phyloP scores from a whole-genome alignment of 2,329 filamentous ascomycete genomes.

The Colletotrichum truncatum region DNA sequence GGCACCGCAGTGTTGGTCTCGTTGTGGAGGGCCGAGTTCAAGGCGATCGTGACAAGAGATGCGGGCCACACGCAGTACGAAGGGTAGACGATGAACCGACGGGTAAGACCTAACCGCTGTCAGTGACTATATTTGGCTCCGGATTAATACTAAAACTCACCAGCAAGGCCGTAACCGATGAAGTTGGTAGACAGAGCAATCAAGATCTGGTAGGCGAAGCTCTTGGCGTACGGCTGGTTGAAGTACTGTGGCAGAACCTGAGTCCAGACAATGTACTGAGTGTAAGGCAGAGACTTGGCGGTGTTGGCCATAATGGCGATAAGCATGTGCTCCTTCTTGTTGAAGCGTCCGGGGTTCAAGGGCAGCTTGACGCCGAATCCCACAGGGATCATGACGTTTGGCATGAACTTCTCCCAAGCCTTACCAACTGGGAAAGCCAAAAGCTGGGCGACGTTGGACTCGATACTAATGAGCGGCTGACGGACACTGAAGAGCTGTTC shows the following conservation, averaged over 20 bases:
- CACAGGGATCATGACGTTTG: constrained; percentile 58
- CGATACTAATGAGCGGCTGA: constrained; percentile 62
- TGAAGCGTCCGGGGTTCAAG: constrained; percentile 66
- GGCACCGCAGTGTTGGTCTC: constrained; percentile 48
- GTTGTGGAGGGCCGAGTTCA: constrained; percentile 59
- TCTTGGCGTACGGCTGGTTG: constrained; percentile 57
- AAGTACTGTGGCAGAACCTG: constrained; percentile 58
- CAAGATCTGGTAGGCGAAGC: constrained; percentile 59
- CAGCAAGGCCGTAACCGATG: constrained; percentile 65
- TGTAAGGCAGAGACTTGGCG: constrained; percentile 57
- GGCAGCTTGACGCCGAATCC: constrained; percentile 53
- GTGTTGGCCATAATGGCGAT: constrained; percentile 69
- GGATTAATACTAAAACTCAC: constrained; percentile 34
- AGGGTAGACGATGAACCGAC: constrained; percentile 62
- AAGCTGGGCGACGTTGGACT: constrained; percentile 65
- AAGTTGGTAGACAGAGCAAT: constrained; percentile 61
- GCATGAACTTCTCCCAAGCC: constrained; percentile 58
- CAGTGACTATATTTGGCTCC: background rate
- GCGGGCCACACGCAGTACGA: constrained; percentile 63
- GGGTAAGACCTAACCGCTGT: constrained; percentile 38
- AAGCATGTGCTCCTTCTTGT: constrained; percentile 68
- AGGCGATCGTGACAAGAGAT: constrained; percentile 58
- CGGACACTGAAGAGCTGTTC: constrained; percentile 62
- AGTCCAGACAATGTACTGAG: constrained; percentile 58
- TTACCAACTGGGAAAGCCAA: constrained; percentile 65